Conservation (phyloP, 176 grass and related monocot genomes). For the Triticum aestivum region DNA sequence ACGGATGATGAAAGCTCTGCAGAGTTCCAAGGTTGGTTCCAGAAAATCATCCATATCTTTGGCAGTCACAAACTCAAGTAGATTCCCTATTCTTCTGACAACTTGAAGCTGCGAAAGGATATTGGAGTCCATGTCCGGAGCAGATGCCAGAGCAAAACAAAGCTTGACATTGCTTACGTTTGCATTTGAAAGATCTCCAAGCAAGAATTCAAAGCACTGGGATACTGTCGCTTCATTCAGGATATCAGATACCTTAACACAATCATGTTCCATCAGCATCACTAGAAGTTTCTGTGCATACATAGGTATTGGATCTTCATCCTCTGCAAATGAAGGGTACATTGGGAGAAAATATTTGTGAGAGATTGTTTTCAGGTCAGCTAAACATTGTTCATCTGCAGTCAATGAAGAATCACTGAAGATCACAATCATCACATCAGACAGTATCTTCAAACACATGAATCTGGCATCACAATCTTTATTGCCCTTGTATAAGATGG, state of each 20-base stretch:
- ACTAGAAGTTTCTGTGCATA: conserved; percentile 98
- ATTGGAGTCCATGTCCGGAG: conserved; percentile 81
- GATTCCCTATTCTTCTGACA: conserved; percentile 88
- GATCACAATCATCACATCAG: conserved; percentile 67
- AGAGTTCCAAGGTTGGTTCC: conserved; percentile 85
- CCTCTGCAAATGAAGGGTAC: conserved; percentile 81
- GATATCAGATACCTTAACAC: conserved; percentile 93
- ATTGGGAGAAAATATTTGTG: conserved; percentile 85
- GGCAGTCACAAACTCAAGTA: conserved; percentile 85
- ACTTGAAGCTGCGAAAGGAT: conserved; percentile 89
- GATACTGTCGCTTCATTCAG: conserved; percentile 77
- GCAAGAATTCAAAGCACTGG: conserved; percentile 91
- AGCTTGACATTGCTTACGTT: conserved; percentile 96
- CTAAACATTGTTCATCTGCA: conserved; percentile 49
- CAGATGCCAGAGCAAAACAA: conserved; percentile 83
- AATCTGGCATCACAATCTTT: conserved; percentile 93
- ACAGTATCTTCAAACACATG: conserved; percentile 80
- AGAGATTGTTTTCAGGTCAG: conserved; percentile 65
- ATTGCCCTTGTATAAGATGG: conserved; percentile 86
- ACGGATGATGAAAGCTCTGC: conserved; percentile 77
- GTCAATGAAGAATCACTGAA: conserved; percentile 66
- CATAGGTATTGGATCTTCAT: conserved; percentile 98
- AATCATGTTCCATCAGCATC: conserved; percentile 88
- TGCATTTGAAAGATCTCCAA: conserved; percentile 89
- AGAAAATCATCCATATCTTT: conserved; percentile 99